These are phyloP conservation scores for Tephrocybe sp. DNA, from an alignment of 768 basidiomycete species.

Conservation along the genomic window DNA sequence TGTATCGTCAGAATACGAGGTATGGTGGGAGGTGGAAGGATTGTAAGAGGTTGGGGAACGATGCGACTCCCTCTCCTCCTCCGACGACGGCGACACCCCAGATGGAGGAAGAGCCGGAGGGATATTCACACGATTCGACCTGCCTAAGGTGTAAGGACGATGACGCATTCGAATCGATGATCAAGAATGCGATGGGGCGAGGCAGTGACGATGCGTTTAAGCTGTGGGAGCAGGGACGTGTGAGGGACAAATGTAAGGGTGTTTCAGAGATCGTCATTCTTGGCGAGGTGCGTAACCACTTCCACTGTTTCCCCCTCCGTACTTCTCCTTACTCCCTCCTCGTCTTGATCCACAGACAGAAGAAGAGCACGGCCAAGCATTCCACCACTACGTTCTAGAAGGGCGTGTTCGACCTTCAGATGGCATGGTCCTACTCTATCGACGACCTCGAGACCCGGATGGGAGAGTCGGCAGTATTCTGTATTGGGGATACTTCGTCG, in stretches of 20 bases:
- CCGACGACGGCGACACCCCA: background rate
- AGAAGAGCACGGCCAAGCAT: background rate
- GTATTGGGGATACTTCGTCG: constrained; percentile 72
- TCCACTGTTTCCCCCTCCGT: too few relatives aligned
- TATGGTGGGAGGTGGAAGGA: constrained; percentile 15
- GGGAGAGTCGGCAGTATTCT: constrained; percentile 26
- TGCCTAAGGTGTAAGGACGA: constrained; percentile 6
- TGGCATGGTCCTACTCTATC: constrained; percentile 4
- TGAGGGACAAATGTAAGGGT: constrained; percentile 41
- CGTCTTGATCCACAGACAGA: constrained; percentile 6
- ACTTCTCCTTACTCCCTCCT: background rate
- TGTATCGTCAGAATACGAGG: background rate
- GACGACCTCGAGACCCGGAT: background rate
- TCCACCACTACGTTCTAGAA: constrained; percentile 5
- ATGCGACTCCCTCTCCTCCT: background rate
- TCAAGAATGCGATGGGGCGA: background rate
- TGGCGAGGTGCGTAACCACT: constrained; percentile 44
- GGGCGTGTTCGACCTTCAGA: constrained; percentile 10
- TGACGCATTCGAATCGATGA: background rate
- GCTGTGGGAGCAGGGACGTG: constrained; percentile 4
- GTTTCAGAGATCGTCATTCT: constrained; percentile 60
- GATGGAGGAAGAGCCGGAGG: background rate
- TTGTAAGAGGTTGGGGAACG: constrained; percentile 4
- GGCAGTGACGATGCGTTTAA: background rate
- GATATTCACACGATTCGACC: constrained; percentile 2